Conservation (phyloP, 495 filamentous ascomycete genomes). For the Hyaloscypha bicolor region DNA sequence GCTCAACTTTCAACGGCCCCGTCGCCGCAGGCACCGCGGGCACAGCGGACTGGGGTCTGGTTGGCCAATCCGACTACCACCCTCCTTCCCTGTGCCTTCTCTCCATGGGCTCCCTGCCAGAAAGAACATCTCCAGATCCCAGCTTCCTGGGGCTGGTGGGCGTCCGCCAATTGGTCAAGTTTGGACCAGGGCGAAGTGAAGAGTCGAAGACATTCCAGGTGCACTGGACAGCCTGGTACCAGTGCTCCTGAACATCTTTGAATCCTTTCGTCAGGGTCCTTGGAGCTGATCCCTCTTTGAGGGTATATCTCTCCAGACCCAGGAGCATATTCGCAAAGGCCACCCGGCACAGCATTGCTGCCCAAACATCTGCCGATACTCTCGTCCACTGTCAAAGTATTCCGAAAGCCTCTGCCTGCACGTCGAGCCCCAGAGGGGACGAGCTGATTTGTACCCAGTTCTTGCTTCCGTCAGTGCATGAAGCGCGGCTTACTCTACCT, state of each 20-base stretch:
- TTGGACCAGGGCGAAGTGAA: background rate
- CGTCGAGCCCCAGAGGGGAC: background rate
- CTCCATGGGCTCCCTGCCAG: background rate
- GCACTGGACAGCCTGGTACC: slow-evolving; percentile 23
- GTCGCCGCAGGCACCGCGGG: background rate
- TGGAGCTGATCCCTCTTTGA: background rate
- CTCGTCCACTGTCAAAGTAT: background rate
- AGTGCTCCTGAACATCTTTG: slow-evolving; percentile 4
- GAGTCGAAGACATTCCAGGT: slow-evolving; percentile 4
- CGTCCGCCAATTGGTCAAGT: slow-evolving; percentile 1
- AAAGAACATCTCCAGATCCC: background rate
- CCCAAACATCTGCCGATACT: background rate
- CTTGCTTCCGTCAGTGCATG: slow-evolving; percentile 30
- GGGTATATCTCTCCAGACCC: slow-evolving; percentile 2
- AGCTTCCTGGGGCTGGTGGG: background rate
- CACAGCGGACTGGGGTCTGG: background rate
- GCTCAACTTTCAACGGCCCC: background rate
- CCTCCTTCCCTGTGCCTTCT: background rate
- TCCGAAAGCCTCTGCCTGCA: background rate
- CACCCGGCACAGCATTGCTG: background rate
- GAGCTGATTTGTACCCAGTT: slow-evolving; percentile 15
- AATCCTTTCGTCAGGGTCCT: slow-evolving; percentile 13
- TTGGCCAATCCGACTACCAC: background rate
- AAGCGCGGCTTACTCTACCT: slow-evolving; percentile 11
- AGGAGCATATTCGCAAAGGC: background rate